Percentiles rank a stretch among this genome's conserved stretches.
Evolutionary conservation across 805 yeast genomes (phyloP).

Genomic region (Suhomyces sp.): DNA sequence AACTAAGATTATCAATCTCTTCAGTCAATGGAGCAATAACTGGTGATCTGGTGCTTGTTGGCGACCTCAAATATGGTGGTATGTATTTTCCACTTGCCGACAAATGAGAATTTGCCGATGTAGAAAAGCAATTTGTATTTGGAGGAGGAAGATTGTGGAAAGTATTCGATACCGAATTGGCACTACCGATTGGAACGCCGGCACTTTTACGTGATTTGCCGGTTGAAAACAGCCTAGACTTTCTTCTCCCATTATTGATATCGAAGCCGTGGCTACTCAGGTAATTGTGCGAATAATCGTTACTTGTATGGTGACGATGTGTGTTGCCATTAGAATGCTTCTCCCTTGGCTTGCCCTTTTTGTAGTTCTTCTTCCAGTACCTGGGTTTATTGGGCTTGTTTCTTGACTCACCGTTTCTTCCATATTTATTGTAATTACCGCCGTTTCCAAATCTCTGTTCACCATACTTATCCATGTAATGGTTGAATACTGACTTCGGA

Average conservation of each 20-base stretch:
- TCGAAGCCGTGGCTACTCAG: neutral
- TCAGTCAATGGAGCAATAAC: slow-evolving; percentile 32
- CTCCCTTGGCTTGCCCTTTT: slow-evolving; percentile 5
- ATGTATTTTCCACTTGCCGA: slow-evolving; percentile 31
- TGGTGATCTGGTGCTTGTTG: slow-evolving; percentile 31
- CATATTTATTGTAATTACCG: slow-evolving; percentile 1
- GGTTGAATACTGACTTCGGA: slow-evolving; percentile 69
- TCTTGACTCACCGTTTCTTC: slow-evolving; percentile 8
- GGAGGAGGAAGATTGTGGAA: slow-evolving; percentile 6
- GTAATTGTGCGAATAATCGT: neutral
- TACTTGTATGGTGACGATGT: slow-evolving; percentile 2
- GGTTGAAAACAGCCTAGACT: slow-evolving; percentile 13
- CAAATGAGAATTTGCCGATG: slow-evolving; percentile 1
- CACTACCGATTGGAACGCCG: neutral
- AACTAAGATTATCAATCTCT: slow-evolving; percentile 32
- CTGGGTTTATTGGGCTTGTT: slow-evolving; percentile 20
- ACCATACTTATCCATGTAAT: slow-evolving; percentile 65
- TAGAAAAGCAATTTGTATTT: neutral
- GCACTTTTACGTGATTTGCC: slow-evolving; percentile 7
- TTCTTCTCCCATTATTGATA: slow-evolving; percentile 6
- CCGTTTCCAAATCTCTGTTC: slow-evolving; percentile 30
- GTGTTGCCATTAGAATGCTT: neutral
- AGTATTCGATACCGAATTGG: neutral
- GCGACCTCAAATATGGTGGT: slow-evolving; percentile 43
- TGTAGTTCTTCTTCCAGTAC: slow-evolving; percentile 25